Percentiles rank a stretch among this genome's conserved stretches.
Conservation (phyloP, 352 stramenopile genomes). For the Phytophthora tubulina region DNA sequence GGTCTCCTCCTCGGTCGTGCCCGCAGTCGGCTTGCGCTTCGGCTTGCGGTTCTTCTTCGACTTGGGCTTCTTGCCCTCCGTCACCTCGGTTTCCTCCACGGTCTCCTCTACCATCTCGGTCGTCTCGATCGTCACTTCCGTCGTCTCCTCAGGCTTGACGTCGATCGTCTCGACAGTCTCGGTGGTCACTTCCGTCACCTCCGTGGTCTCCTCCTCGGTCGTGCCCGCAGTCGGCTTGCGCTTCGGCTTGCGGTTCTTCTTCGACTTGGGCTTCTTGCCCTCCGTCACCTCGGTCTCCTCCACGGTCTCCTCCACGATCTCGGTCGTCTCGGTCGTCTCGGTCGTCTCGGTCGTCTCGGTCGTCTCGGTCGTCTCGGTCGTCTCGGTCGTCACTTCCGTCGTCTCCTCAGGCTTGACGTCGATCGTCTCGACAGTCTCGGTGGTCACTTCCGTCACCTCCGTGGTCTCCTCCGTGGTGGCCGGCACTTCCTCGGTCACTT, state of each 20-base stretch:
- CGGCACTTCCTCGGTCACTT: no score
- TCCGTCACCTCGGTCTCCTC: constrained; percentile 10
- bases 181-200: constrained; percentile 14
- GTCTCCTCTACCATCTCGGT: background rate
- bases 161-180: constrained; percentile 13
- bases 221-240: background rate
- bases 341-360: constrained; percentile 5
- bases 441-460: constrained; percentile 13
- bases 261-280: constrained; percentile 4
- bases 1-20: constrained; percentile 5
- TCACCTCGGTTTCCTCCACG: constrained; percentile 3
- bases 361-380: constrained; percentile 13
- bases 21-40: background rate
- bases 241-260: constrained; percentile 4
- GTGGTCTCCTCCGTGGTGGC: no score
- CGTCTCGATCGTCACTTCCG: constrained; percentile 9
- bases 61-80: background rate
- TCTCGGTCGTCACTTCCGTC: no score
- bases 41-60: background rate
- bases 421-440: constrained; percentile 5
- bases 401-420: constrained; percentile 9
- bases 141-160: constrained; percentile 1
- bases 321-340: constrained; percentile 14
- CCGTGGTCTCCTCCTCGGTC: constrained; percentile 7
- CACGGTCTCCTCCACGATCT: constrained; percentile 5